phyloP scores from a whole-genome alignment of 2,329 filamentous ascomycete genomes.

The Pseudogymnoascus sp. region DNA sequence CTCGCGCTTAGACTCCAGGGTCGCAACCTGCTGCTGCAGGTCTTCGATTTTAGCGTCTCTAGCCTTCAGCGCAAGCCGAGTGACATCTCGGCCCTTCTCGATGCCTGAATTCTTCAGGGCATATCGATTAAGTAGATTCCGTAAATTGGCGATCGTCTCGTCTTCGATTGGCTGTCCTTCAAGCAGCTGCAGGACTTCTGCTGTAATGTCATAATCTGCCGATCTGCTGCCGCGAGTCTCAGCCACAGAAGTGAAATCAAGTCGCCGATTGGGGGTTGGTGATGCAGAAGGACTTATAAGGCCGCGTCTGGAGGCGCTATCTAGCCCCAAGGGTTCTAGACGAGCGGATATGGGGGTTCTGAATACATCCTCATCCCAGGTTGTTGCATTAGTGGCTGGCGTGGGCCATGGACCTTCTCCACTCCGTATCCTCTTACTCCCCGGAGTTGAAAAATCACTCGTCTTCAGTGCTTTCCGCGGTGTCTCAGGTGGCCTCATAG shows the following conservation, averaged over 20 bases:
- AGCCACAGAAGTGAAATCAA: slow-evolving; percentile 6
- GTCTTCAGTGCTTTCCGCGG: slow-evolving; percentile 25
- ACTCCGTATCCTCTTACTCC: slow-evolving; percentile 26
- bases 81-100: slow-evolving; percentile 58
- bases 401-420: slow-evolving; percentile 24
- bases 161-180: slow-evolving; percentile 37
- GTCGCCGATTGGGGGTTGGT: slow-evolving; percentile 24
- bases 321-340: not conserved
- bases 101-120: slow-evolving; percentile 56
- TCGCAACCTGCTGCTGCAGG: slow-evolving; percentile 58
- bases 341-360: slow-evolving; percentile 17
- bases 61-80: slow-evolving; percentile 53
- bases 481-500: slow-evolving; percentile 20
- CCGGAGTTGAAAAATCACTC: slow-evolving; percentile 21
- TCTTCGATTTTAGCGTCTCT: slow-evolving; percentile 60
- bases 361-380: slow-evolving; percentile 22
- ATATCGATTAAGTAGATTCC: slow-evolving; percentile 46
- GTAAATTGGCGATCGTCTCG: slow-evolving; percentile 35
- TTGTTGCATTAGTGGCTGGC: slow-evolving; percentile 20
- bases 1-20: slow-evolving; percentile 50
- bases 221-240: not conserved
- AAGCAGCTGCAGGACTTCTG: slow-evolving; percentile 47
- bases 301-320: not conserved
- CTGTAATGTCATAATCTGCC: slow-evolving; percentile 35
- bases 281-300: slow-evolving; percentile 23